Base-by-base conservation (phyloP, 768 basidiomycete species). In the Royoungia palumana region DNA sequence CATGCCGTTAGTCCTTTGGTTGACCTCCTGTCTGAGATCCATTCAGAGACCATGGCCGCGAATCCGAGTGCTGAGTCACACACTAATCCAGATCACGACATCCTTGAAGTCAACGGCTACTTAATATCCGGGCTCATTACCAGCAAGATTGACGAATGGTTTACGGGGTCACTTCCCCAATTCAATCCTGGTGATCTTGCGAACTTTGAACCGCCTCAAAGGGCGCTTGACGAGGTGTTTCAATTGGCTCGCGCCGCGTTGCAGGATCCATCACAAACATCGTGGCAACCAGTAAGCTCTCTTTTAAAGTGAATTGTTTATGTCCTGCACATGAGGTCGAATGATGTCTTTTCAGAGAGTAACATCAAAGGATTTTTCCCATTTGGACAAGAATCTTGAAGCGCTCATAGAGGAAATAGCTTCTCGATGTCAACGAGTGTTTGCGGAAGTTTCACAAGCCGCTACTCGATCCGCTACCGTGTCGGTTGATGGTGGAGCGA, bases 31-130 rank as follows among this genome's bases (percentile, higher is more conserved):
- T 51, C 51, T 57, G 53, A 55, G 41, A 47, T 55, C 54, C 54
- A 27, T 50, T 46, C 59, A 77, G 77, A 75, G 66, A 78, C 77
- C 41, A 65, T 69, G 47, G 75, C 77, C 48, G 70, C 74, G 49
- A 83, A 80, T 59, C 68, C 78, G 30, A 64, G 73, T 40, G 72
- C 70, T 52, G 87, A 88, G 43, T 66, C 71, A 42, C 75, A 70
- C 40, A 57, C 70, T 52, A 67, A 69, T 46, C 70, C 75, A 42
- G 81, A 47, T 81, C 62, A 89, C 61, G 89, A 92, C 65, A 75
- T 85, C 52, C 72, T 90, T 44, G 86, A 89, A 73, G 89, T 87
- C 44, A 87, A 88, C 64, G 79, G 82, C 55, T 92, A 92, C 65
- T 73, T 92, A 59, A 80, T 79, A 57, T 80, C 79, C 36, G 87